Evolutionary conservation across 805 yeast species (phyloP).

Genomic region (Diddensiella santjacobensis): DNA sequence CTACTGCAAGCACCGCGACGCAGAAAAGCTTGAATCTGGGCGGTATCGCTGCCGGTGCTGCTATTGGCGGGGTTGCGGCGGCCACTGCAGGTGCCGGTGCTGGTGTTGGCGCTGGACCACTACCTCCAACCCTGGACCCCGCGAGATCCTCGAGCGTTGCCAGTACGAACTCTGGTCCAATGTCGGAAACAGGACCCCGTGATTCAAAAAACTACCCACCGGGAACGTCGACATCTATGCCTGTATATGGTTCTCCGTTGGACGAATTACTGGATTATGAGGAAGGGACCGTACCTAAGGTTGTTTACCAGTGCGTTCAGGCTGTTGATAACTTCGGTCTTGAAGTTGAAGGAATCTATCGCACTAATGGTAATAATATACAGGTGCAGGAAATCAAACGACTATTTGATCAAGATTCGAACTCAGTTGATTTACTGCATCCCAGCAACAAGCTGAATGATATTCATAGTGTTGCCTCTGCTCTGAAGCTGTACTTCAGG

Average conservation of each 20-base stretch:
- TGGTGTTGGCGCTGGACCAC: conserved; percentile 6
- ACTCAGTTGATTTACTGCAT: conserved; percentile 47
- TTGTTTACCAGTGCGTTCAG: conserved; percentile 84
- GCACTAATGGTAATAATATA: conserved; percentile 74
- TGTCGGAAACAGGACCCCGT: not conserved
- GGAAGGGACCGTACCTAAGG: conserved; percentile 86
- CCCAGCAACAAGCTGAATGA: conserved; percentile 67
- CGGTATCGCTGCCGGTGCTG: conserved; percentile 8
- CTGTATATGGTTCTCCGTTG: conserved; percentile 81
- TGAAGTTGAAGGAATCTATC: conserved; percentile 83
- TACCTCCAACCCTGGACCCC: not conserved
- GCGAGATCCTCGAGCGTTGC: not conserved
- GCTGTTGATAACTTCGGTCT: conserved; percentile 82
- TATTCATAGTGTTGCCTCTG: conserved; percentile 80
- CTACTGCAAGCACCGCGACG: not conserved
- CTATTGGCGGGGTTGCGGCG: not conserved
- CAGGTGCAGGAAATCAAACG: conserved; percentile 71
- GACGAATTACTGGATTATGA: conserved; percentile 73
- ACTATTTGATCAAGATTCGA: conserved; percentile 62
- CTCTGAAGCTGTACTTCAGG: conserved; percentile 78
- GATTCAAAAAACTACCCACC: conserved; percentile 31
- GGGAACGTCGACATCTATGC: conserved; percentile 35
- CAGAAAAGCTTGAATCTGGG: conserved; percentile 1
- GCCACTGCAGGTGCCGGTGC: conserved; percentile 7
- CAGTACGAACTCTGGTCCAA: not conserved